These are phyloP conservation scores for Corchorus olitorius DNA, from an alignment of 345 rosid genomes.

Conservation along the genomic window DNA sequence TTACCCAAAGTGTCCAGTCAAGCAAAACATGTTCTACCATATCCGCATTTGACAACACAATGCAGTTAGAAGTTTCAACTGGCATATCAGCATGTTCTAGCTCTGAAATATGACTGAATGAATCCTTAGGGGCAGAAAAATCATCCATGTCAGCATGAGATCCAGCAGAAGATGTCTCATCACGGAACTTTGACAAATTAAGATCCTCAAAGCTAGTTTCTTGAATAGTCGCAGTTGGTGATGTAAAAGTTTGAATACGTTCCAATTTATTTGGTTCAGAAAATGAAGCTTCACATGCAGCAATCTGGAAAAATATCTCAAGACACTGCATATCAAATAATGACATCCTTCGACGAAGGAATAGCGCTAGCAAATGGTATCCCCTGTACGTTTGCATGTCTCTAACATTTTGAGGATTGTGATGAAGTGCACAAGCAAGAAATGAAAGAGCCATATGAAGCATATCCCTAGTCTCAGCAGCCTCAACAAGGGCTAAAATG, in stretches of 20 bases:
- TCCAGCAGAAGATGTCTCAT: slow-evolving; percentile 84
- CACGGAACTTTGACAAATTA: slow-evolving; percentile 65
- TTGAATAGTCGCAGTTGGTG: slow-evolving; percentile 55
- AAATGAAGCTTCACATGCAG: slow-evolving; percentile 99
- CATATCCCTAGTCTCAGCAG: slow-evolving; percentile 93
- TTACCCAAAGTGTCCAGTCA: slow-evolving; percentile 99
- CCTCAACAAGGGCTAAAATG: slow-evolving; percentile 90
- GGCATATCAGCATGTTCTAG: slow-evolving; percentile 79
- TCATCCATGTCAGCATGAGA: slow-evolving; percentile 96
- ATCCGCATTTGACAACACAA: slow-evolving; percentile 94
- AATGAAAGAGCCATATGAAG: slow-evolving; percentile 93
- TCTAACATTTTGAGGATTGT: slow-evolving; percentile 89
- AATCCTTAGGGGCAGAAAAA: slow-evolving; percentile 86
- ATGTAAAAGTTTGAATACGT: slow-evolving; percentile 37
- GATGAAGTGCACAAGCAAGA: slow-evolving; percentile 94
- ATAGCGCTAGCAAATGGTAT: slow-evolving; percentile 93
- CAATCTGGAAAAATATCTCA: slow-evolving; percentile 94
- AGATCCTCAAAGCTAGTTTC: slow-evolving; percentile 85
- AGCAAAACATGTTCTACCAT: slow-evolving; percentile 99
- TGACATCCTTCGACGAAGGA: slow-evolving; percentile 84
- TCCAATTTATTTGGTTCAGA: slow-evolving; percentile 84
- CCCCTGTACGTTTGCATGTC: slow-evolving; percentile 98
- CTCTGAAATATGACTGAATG: slow-evolving; percentile 92
- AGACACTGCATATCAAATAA: slow-evolving; percentile 95
- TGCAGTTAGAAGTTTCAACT: slow-evolving; percentile 92